Percentiles rank a stretch among this genome's conserved stretches.
phyloP scores from a whole-genome alignment of 352 stramenopile genomes.

The Phytophthora pini region DNA sequence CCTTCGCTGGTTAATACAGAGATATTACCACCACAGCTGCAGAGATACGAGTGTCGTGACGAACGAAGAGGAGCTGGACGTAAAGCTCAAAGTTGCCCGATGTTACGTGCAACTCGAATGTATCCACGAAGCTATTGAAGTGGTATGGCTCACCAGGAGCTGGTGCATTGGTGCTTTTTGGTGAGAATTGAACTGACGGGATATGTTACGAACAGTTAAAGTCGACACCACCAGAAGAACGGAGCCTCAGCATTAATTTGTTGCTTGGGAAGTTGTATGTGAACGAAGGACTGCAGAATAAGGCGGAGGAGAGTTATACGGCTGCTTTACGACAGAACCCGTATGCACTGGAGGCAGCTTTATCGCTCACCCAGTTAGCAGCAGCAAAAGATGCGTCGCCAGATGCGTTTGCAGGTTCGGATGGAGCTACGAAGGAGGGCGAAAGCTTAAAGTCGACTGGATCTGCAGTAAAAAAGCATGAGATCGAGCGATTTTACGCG shows the following conservation, averaged over 20 bases:
- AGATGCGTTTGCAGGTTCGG: slow-evolving; percentile 31
- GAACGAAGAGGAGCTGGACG: slow-evolving; percentile 31
- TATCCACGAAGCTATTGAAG: slow-evolving; percentile 65
- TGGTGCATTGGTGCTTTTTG: background rate
- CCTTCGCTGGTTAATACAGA: slow-evolving; percentile 12
- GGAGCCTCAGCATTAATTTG: slow-evolving; percentile 67
- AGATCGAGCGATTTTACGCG: slow-evolving; percentile 63
- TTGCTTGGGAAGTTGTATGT: slow-evolving; percentile 73
- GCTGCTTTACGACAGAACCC: slow-evolving; percentile 67
- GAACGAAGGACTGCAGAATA: slow-evolving; percentile 60
- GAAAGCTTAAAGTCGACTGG: slow-evolving; percentile 11
- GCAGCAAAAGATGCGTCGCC: slow-evolving; percentile 47
- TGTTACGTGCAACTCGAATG: slow-evolving; percentile 70
- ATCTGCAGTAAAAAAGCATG: slow-evolving; percentile 29
- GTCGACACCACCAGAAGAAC: slow-evolving; percentile 42
- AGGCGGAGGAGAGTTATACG: slow-evolving; percentile 70
- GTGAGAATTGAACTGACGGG: slow-evolving; percentile 1
- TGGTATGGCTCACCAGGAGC: slow-evolving; percentile 33
- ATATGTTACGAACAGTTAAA: slow-evolving; percentile 47
- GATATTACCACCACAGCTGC: slow-evolving; percentile 41
- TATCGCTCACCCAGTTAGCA: slow-evolving; percentile 69
- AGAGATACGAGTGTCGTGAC: slow-evolving; percentile 28
- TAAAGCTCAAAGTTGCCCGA: slow-evolving; percentile 73
- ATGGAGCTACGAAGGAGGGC: slow-evolving; percentile 14
- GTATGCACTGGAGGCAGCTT: slow-evolving; percentile 81